Evolutionary conservation across 768 basidiomycete species (phyloP).

Genomic region (Cystobasidium ongulense): DNA sequence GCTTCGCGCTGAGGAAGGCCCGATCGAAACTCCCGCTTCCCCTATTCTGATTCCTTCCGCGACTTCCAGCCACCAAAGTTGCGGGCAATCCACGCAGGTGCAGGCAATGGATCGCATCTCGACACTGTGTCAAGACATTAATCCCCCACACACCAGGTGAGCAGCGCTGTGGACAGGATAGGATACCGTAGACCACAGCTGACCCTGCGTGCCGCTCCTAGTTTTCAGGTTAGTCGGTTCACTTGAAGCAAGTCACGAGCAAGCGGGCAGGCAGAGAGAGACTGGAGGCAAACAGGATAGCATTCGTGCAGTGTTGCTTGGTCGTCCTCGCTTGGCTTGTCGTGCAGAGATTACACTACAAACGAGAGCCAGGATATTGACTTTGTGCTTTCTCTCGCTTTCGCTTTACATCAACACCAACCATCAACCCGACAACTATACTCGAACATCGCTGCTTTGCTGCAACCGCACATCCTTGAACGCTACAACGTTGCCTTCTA

Average conservation of each 20-base stretch:
- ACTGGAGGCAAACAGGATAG: neutral
- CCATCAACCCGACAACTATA: neutral
- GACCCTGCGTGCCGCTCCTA: neutral
- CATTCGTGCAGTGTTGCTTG: neutral
- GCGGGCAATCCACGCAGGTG: neutral
- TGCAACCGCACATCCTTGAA: no score
- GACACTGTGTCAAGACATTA: neutral
- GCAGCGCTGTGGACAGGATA: neutral
- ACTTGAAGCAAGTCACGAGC: neutral
- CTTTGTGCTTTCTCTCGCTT: neutral
- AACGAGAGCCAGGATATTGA: neutral
- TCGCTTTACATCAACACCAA: neutral
- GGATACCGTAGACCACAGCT: neutral
- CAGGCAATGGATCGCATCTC: neutral
- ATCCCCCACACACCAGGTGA: neutral
- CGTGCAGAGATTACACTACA: neutral
- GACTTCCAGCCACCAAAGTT: neutral
- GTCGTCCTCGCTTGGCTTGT: no score
- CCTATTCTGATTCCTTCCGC: neutral
- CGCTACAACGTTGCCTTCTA: no score
- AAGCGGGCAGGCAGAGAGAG: neutral
- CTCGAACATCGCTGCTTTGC: neutral
- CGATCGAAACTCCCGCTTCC: neutral
- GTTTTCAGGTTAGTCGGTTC: constrained; percentile 1
- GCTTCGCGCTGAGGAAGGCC: neutral